Conservation (phyloP, 2,329 filamentous ascomycete species). For the Macrophomina phaseolina region DNA sequence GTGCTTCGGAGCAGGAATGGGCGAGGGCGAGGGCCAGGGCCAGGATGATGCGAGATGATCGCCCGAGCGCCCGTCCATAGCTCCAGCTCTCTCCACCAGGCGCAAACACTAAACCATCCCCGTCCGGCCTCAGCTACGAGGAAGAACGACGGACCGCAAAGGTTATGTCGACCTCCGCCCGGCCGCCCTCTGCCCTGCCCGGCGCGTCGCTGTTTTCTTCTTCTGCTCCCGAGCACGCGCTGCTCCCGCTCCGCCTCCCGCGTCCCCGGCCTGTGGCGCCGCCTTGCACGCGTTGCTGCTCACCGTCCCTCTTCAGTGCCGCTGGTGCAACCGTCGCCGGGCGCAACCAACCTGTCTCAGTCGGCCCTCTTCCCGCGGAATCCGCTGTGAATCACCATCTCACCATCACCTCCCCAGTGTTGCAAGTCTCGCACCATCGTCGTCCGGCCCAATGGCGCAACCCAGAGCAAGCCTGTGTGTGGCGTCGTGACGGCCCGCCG, state of each 20-base stretch:
- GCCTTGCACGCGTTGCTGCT: conserved; percentile 7
- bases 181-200: not conserved
- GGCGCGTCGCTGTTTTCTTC: not conserved
- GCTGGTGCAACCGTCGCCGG: conserved; percentile 11
- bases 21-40: conserved; percentile 7
- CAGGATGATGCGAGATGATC: conserved; percentile 8
- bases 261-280: not conserved
- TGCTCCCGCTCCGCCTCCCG: not conserved
- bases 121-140: conserved; percentile 9
- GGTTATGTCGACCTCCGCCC: conserved; percentile 21
- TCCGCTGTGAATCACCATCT: conserved; percentile 25
- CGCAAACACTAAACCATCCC: conserved; percentile 14
- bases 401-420: conserved; percentile 15
- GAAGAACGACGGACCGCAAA: conserved; percentile 25
- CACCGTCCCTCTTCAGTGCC: conserved; percentile 14
- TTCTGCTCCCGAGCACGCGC: not conserved
- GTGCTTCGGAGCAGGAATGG: conserved; percentile 15
- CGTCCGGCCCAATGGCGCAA: conserved; percentile 1
- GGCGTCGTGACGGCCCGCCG: conserved; percentile 13
- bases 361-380: conserved; percentile 22
- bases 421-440: conserved; percentile 13
- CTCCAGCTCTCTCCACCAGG: conserved; percentile 14
- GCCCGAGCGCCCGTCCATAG: conserved; percentile 10
- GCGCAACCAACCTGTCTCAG: conserved; percentile 27
- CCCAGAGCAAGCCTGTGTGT: conserved; percentile 8